A percentile compares a stretch with the other conserved stretches of the same genome.
These are phyloP conservation scores for Calonectria pseudoturangicola DNA, from an alignment of 2,329 filamentous ascomycete species.

Conservation along the genomic window DNA sequence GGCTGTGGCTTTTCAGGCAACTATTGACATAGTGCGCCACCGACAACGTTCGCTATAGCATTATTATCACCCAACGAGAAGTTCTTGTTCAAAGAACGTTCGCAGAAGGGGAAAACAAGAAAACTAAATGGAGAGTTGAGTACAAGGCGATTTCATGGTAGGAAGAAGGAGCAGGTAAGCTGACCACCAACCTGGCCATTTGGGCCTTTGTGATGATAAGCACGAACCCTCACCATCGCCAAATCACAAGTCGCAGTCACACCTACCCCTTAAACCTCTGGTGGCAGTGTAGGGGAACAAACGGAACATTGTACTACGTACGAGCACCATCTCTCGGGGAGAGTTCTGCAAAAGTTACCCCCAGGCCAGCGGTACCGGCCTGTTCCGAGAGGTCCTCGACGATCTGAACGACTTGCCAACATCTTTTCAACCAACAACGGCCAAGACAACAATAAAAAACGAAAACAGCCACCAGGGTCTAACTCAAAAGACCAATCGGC, in stretches of 20 bases:
- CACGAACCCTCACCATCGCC: not conserved
- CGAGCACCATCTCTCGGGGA: no score
- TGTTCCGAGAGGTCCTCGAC: no score
- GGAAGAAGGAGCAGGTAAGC: not conserved
- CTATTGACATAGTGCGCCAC: not conserved
- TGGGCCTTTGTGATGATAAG: conserved; percentile 36
- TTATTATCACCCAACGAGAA: conserved; percentile 17
- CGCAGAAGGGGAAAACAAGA: not conserved
- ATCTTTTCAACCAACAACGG: no score
- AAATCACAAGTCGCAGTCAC: not conserved
- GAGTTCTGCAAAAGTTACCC: no score
- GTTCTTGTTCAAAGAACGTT: conserved; percentile 14
- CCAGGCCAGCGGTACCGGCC: no score
- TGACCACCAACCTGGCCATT: conserved; percentile 16
- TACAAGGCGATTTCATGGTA: conserved; percentile 30
- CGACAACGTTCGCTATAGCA: not conserved
- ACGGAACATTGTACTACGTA: not conserved
- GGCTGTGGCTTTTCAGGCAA: conserved; percentile 1
- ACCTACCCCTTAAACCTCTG: not conserved
- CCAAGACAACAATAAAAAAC: no score
- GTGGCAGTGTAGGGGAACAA: not conserved
- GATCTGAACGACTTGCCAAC: no score
- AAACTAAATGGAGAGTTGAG: not conserved
- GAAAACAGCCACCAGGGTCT: no score
- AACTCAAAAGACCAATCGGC: no score